Evolutionary conservation across 2,329 filamentous ascomycete genomes (phyloP).

Genomic region (Aureobasidium sp.): DNA sequence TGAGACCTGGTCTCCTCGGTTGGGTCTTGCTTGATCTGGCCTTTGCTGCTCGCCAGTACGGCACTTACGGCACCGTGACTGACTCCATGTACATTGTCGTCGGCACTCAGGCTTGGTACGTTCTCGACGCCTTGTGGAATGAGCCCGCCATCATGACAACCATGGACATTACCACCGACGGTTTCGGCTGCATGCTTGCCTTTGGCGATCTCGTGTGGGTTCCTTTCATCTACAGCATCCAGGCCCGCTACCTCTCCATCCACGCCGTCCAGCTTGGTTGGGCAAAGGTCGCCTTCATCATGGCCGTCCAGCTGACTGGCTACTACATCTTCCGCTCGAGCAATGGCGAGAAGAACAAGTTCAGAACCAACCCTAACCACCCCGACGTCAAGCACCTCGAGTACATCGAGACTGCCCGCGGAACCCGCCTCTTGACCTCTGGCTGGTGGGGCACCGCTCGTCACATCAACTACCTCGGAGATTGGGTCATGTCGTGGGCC

Average conservation of each 20-base stretch:
- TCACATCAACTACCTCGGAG: conserved; percentile 93
- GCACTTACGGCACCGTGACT: conserved; percentile 71
- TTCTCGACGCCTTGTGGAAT: conserved; percentile 78
- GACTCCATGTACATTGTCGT: conserved; percentile 76
- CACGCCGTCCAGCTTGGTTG: conserved; percentile 75
- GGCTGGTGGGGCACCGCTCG: conserved; percentile 92
- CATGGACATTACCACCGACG: conserved; percentile 88
- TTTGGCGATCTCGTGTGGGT: conserved; percentile 93
- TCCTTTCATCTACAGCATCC: conserved; percentile 79
- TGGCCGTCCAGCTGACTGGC: conserved; percentile 62
- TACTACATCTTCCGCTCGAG: conserved; percentile 89
- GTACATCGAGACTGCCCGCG: conserved; percentile 77
- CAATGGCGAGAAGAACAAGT: conserved; percentile 92
- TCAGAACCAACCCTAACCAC: conserved; percentile 80
- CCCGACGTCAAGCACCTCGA: conserved; percentile 69
- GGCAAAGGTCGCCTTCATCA: conserved; percentile 56
- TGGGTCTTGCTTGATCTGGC: conserved; percentile 82
- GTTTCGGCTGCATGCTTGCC: conserved; percentile 89
- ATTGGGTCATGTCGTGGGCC: conserved; percentile 90
- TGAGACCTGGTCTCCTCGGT: conserved; percentile 84
- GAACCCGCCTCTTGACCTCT: conserved; percentile 71
- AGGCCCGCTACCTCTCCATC: conserved; percentile 75
- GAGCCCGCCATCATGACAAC: conserved; percentile 85
- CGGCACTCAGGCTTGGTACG: conserved; percentile 71
- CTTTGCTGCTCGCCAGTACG: conserved; percentile 82